phyloP scores from a whole-genome alignment of 208 protist species.

The Kentomonas sorsogonicus region DNA sequence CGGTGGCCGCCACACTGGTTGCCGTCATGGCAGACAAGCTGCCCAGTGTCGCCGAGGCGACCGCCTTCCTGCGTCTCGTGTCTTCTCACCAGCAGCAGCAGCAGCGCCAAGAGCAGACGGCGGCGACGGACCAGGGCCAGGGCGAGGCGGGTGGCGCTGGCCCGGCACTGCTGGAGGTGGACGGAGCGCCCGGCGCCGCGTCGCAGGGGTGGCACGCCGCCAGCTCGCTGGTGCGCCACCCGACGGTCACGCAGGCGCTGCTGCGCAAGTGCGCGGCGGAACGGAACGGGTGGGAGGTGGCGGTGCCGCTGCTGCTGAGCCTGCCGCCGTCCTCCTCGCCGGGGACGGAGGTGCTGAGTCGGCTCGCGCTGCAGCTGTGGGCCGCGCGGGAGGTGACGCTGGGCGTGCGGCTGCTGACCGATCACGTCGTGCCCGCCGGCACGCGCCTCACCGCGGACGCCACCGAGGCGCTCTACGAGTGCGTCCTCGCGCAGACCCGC shows the following conservation, averaged over 20 bases:
- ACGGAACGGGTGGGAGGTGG: conserved; percentile 30
- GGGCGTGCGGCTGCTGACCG: conserved; percentile 56
- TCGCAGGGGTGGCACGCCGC: no score
- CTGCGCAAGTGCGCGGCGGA: conserved; percentile 40
- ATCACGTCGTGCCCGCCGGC: conserved; percentile 57
- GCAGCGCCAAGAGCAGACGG: no score
- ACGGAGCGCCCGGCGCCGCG: no score
- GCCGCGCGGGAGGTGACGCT: conserved; percentile 35
- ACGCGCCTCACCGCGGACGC: conserved; percentile 32
- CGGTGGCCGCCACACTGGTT: conserved; percentile 46
- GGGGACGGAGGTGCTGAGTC: conserved; percentile 55
- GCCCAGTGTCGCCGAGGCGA: conserved; percentile 35
- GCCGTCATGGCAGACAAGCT: conserved; percentile 58
- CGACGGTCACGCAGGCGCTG: conserved; percentile 54
- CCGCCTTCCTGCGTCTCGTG: conserved; percentile 30
- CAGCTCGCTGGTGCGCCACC: no score
- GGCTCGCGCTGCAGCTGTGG: conserved; percentile 54
- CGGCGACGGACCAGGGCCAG: no score
- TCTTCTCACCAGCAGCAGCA: neutral
- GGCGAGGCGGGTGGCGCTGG: no score
- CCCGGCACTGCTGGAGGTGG: no score
- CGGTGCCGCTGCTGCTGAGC: conserved; percentile 36
- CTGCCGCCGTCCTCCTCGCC: no score
- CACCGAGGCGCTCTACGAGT: conserved; percentile 56
- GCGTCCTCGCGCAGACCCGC: conserved; percentile 63